Conservation (phyloP, 208 protist species). For the Leishmania major region DNA sequence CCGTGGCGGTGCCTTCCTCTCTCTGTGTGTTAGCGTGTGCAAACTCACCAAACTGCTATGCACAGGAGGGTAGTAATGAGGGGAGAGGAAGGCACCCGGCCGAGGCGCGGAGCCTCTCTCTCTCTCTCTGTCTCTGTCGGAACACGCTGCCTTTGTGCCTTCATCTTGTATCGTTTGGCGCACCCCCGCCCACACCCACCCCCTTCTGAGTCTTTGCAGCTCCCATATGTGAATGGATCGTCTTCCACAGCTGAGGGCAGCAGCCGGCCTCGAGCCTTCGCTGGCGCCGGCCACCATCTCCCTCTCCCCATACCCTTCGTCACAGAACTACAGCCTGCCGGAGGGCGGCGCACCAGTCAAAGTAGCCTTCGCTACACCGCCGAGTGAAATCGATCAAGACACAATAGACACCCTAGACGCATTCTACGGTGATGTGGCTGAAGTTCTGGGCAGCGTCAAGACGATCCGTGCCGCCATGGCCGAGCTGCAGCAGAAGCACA, state of each 20-base stretch:
- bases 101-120: neutral
- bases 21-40: neutral
- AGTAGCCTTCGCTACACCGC: conserved; percentile 35
- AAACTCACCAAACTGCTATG: neutral
- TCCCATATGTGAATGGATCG: conserved; percentile 30
- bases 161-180: neutral
- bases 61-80: neutral
- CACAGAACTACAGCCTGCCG: conserved; percentile 20
- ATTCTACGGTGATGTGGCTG: conserved; percentile 63
- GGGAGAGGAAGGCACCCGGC: too few relatives aligned
- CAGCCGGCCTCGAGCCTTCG: conserved; percentile 18
- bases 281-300: conserved; percentile 1
- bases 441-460: conserved; percentile 36
- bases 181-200: neutral
- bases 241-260: conserved; percentile 18
- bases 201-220: neutral
- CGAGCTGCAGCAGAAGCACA: conserved; percentile 66
- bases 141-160: neutral
- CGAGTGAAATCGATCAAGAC: conserved; percentile 58
- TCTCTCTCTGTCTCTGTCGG: neutral
- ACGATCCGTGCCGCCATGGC: conserved; percentile 38
- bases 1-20: neutral
- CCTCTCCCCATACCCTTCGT: neutral
- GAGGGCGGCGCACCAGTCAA: neutral
- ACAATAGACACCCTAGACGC: conserved; percentile 65